Percentiles rank a stretch among this genome's conserved stretches.
Evolutionary conservation across 306 rosid genomes (phyloP).

Genomic region (Quercus gilva): DNA sequence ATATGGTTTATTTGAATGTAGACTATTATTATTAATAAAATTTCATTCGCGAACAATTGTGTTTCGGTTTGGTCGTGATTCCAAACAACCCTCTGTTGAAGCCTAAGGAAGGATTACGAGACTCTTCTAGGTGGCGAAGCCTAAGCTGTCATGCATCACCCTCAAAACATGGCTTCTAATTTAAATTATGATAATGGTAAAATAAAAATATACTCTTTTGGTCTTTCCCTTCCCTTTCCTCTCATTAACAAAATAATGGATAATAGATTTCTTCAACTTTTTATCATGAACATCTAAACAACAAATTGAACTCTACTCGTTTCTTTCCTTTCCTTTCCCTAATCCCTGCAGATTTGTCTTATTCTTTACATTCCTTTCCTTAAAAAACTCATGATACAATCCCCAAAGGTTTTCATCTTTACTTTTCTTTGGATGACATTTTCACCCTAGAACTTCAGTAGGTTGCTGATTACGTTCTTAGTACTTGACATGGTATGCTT

Average conservation of each 20-base stretch:
- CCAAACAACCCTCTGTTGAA: too few relatives aligned
- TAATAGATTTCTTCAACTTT: neutral
- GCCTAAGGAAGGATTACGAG: too few relatives aligned
- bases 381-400: neutral
- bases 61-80: too few relatives aligned
- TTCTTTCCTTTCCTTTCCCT: neutral
- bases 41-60: too few relatives aligned
- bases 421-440: neutral
- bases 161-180: neutral
- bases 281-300: neutral
- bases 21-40: too few relatives aligned
- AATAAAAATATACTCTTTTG: neutral
- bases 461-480: constrained; percentile 3
- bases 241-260: neutral
- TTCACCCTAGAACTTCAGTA: neutral
- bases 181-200: neutral
- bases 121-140: too few relatives aligned
- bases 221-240: neutral
- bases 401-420: neutral
- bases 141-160: too few relatives aligned
- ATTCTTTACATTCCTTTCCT: neutral
- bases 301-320: neutral
- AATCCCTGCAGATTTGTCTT: neutral
- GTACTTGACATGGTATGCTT: constrained; percentile 4
- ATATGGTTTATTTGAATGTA: too few relatives aligned